Percentiles rank a stretch among this genome's conserved stretches.
Conservation (phyloP, 108 stramenopile species). For the Aurantiochytrium sp. region DNA sequence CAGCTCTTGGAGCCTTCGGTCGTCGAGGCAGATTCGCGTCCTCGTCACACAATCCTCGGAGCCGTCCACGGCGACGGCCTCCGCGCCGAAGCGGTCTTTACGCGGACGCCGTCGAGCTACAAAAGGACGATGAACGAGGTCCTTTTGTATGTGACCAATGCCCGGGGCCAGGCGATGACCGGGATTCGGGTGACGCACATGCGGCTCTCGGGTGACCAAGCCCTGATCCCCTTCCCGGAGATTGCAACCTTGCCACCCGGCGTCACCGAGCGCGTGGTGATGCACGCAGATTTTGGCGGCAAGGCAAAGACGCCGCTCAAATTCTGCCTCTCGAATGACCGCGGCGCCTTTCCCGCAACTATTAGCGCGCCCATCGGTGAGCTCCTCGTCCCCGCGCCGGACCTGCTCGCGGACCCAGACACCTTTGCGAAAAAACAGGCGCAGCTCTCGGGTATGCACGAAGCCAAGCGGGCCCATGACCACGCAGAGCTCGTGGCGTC, state of each 20-base stretch:
- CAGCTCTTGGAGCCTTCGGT: no score
- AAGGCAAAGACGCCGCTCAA: slow-evolving; percentile 4
- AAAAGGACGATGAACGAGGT: not conserved
- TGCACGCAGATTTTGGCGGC: slow-evolving; percentile 9
- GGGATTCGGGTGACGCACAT: not conserved
- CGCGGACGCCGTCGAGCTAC: not conserved
- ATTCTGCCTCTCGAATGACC: not conserved
- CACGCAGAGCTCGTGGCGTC: not conserved
- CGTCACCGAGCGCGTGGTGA: not conserved
- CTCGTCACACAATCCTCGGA: not conserved
- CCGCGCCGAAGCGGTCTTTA: not conserved
- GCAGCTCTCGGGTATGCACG: not conserved
- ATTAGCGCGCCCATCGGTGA: not conserved
- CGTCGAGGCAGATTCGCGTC: not conserved
- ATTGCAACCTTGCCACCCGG: not conserved
- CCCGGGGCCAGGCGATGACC: not conserved
- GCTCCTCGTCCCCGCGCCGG: not conserved
- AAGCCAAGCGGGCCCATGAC: not conserved
- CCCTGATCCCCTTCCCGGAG: not conserved
- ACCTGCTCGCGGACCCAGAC: not conserved
- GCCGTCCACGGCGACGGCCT: slow-evolving; percentile 1
- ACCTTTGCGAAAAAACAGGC: not conserved
- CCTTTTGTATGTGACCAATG: not conserved
- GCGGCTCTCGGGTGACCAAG: not conserved
- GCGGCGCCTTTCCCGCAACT: not conserved